Evolutionary conservation across 1,284 basidiomycete genomes (phyloP), one percentile per base, ranked within the genome.

Genomic region (Rhizoctonia solani): DNA sequence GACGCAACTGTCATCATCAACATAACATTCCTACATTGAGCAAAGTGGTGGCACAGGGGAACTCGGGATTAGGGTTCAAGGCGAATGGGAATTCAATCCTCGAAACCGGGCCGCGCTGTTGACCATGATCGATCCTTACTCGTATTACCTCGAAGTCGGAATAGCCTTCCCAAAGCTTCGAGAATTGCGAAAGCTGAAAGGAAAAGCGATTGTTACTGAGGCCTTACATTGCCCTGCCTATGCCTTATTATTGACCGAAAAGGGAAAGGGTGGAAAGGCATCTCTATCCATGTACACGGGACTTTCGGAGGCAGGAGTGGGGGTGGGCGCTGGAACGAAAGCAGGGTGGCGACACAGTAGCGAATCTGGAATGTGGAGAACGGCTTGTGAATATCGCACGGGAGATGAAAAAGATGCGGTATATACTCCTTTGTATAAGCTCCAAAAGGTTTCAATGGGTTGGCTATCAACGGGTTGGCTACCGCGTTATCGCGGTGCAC

Each of bases 21-120:
- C 3, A 41, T 39, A 2, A 6, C n/a, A 16, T 9, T 30, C 49
- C 53, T 2, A 53, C 14, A 19, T 14, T 19, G n/a, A 39, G 8
- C 23, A 65, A 19, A 46, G 58, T 21, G 59, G 59, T 14, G 37
- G 27, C 37, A 53, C 59, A n/a, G 59, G 59, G 13, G 59, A 65
- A 14, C 13, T 65, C 9, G 59, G 49, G 8, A 27, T 65, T 39
- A 65, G 44, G 32, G 21, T 52, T 4, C 19, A 52, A 1, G 37
- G 19, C n/a, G 3, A 2, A 9, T 65, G 59, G 59, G 21, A 37
- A 3, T 41, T 65, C 29, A 27, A 32, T 11, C 21, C 59, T 3
- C 19, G 47, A 42, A 52, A 53, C 27, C 47, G 59, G 41, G 59
- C 47, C 16, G 59, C 59, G 14, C 23, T 52, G 5, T 14, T 65